A percentile compares a stretch with the other conserved stretches of the same genome.
These are phyloP conservation scores for Verruconis gallopava DNA, from an alignment of 2,329 filamentous ascomycete species.

Conservation along the genomic window DNA sequence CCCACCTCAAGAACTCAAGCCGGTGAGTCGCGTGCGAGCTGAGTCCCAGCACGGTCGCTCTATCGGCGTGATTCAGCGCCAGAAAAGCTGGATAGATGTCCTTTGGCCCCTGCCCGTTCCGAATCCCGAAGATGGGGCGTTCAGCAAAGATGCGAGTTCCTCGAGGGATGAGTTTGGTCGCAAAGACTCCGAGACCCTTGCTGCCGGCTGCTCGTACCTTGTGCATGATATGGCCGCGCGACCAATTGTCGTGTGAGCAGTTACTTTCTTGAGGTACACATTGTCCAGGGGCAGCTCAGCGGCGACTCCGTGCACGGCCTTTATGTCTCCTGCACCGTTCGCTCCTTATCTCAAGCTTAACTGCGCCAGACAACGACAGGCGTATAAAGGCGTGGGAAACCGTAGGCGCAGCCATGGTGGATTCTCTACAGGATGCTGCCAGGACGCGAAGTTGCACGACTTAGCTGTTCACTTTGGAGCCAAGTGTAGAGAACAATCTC, in stretches of 20 bases:
- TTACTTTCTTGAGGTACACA: background rate
- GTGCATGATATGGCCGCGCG: constrained; percentile 12
- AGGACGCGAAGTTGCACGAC: too few relatives aligned
- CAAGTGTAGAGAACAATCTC: too few relatives aligned
- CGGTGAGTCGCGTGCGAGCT: background rate
- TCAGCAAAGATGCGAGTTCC: constrained; percentile 18
- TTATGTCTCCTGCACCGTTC: too few relatives aligned
- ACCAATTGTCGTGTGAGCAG: background rate
- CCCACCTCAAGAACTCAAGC: constrained; percentile 5
- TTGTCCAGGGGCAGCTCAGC: background rate
- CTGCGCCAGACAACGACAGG: too few relatives aligned
- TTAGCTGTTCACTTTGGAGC: too few relatives aligned
- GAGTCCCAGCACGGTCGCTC: background rate
- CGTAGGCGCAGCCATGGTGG: too few relatives aligned
- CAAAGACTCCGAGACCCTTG: constrained; percentile 19
- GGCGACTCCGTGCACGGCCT: background rate
- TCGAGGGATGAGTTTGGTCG: constrained; percentile 13
- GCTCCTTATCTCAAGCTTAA: too few relatives aligned
- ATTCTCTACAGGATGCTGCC: too few relatives aligned
- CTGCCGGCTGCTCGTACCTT: constrained; percentile 14
- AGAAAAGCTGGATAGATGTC: constrained; percentile 11
- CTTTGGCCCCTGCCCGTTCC: constrained; percentile 9
- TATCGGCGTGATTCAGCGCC: background rate
- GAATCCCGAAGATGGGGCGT: constrained; percentile 15
- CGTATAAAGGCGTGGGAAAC: too few relatives aligned